These are phyloP conservation scores for Ceratobasidium papillatum DNA, from an alignment of 1,284 basidiomycete genomes.

Conservation along the genomic window DNA sequence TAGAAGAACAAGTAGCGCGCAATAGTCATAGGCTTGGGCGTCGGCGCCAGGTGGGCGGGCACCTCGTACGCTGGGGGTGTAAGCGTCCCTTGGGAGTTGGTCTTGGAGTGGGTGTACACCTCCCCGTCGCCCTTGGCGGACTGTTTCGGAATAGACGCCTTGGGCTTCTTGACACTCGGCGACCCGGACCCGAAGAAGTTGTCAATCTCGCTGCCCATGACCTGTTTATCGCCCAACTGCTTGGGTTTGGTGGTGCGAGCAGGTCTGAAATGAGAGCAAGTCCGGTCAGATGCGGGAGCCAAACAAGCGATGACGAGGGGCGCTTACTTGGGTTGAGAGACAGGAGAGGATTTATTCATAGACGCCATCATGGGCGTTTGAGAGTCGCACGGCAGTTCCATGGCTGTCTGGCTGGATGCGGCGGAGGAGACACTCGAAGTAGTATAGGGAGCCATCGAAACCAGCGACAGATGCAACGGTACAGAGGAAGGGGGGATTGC, in stretches of 20 bases:
- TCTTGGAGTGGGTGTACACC: neutral
- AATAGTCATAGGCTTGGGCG: slow-evolving; percentile 12
- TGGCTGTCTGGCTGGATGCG: slow-evolving; percentile 25
- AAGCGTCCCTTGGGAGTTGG: neutral
- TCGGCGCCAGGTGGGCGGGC: slow-evolving; percentile 26
- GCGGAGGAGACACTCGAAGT: slow-evolving; percentile 9
- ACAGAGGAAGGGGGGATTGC: neutral
- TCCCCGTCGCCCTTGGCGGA: slow-evolving; percentile 4
- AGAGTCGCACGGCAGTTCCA: slow-evolving; percentile 13
- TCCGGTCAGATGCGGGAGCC: neutral
- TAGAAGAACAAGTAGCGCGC: slow-evolving; percentile 21
- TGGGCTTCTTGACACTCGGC: slow-evolving; percentile 28
- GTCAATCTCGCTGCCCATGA: slow-evolving; percentile 15
- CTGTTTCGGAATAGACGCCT: slow-evolving; percentile 16
- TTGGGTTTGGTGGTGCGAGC: neutral
- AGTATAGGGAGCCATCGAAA: slow-evolving; percentile 29
- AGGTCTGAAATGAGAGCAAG: slow-evolving; percentile 8
- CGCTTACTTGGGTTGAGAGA: neutral
- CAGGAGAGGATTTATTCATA: neutral
- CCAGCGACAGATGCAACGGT: neutral
- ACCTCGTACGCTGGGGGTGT: slow-evolving; percentile 33
- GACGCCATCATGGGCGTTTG: slow-evolving; percentile 11
- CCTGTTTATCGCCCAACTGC: neutral
- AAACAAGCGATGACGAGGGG: slow-evolving; percentile 1
- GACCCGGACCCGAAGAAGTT: slow-evolving; percentile 17